Base-by-base conservation (phyloP, 768 basidiomycete species). In the Fistulinella prunicolor region DNA sequence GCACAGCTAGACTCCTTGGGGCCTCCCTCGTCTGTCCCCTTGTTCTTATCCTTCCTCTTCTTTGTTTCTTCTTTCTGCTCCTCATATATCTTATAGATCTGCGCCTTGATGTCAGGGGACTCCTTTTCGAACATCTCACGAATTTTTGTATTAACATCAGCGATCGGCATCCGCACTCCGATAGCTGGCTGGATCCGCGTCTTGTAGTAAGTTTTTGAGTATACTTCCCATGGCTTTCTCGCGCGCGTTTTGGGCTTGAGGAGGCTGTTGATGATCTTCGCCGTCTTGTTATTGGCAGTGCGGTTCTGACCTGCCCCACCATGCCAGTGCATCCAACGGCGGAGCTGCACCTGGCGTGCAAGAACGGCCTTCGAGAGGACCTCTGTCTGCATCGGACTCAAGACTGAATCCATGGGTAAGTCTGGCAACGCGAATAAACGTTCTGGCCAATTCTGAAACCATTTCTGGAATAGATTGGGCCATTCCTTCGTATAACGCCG, bases 391-490 rank as follows among this genome's bases (percentile, higher is more conserved):
- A n/a, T 16, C n/a, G 12, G 6, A 5, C n/a, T 41, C 24, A 41
- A 19, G 16, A 10, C 16, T 10, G 39, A 24, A 17, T 41, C 39
- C 10, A 23, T 16, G 3, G 9, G 26, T 3, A 37, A 6, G 17
- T 20, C 34, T 2, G 26, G 40, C 3, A 49, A 14, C 1, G 7
- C 8, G 6, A 24, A 3, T 2, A 3, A 6, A 1, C n/a, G 22
- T 13, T 49, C 47, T 6, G 47, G 40, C 41, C 40, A 49, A 35
- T n/a, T 42, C 17, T 19, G 20, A 23, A 38, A 42, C 47, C 47
- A 49, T n/a, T 30, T 42, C 17, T 38, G 26, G 21, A 7, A 43
- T n/a, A 49, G 34, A 2, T 10, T 10, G 2, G 35, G 7, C 42
- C 36, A 43, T 1, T 38, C 19, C 4, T 29, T 37, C 0, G 36